Conservation (phyloP, 768 basidiomycete species). For the Leccinum uliginosum region DNA sequence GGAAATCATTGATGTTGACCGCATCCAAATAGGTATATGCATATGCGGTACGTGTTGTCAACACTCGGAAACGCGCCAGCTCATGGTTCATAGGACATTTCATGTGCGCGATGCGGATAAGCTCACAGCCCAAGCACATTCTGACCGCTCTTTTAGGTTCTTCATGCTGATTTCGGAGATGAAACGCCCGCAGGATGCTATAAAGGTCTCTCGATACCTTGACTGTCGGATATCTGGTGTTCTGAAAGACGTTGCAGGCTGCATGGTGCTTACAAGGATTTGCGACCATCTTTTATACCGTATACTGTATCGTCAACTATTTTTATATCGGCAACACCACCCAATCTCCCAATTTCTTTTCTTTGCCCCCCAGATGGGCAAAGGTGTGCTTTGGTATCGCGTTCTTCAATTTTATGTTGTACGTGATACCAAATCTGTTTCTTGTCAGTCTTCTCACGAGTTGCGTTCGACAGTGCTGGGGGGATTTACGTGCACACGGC, state of each 20-base stretch:
- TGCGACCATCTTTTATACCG: conserved; percentile 44
- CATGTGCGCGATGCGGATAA: conserved; percentile 33
- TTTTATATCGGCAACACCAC: conserved; percentile 39
- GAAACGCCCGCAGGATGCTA: conserved; percentile 46
- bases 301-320: conserved; percentile 46
- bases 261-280: conserved; percentile 54
- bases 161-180: conserved; percentile 59
- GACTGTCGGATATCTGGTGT: background rate
- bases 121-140: background rate
- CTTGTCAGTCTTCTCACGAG: background rate
- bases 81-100: conserved; percentile 40
- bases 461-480: conserved; percentile 33
- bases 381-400: conserved; percentile 48
- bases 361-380: conserved; percentile 35
- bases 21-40: background rate
- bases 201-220: conserved; percentile 42
- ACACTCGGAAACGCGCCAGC: background rate
- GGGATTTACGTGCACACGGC: conserved; percentile 48
- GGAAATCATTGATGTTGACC: background rate
- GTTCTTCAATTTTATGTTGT: conserved; percentile 50
- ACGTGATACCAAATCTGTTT: conserved; percentile 9
- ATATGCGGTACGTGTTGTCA: conserved; percentile 6
- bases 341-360: conserved; percentile 8
- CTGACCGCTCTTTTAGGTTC: conserved; percentile 36
- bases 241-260: conserved; percentile 15